Conservation (phyloP, 2,329 filamentous ascomycete species). For the Fusarium sp. region DNA sequence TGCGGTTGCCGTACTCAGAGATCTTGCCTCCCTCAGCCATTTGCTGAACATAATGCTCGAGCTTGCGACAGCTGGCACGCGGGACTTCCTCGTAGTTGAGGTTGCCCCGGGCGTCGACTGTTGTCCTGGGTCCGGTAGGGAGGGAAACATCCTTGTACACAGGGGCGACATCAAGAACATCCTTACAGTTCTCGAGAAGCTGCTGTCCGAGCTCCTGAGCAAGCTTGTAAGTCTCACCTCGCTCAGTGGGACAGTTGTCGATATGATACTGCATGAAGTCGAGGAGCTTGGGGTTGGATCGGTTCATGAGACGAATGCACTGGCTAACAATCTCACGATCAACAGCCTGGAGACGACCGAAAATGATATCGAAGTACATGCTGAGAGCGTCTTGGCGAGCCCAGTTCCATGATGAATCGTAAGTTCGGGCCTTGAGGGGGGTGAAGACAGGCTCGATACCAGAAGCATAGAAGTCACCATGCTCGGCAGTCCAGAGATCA, state of each 20-base stretch:
- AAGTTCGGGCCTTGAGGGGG: constrained; percentile 90
- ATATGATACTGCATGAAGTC: constrained; percentile 99
- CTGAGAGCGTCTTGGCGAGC: constrained; percentile 94
- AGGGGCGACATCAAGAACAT: constrained; percentile 83
- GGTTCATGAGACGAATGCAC: constrained; percentile 99
- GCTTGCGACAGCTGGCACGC: constrained; percentile 88
- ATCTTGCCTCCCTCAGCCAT: constrained; percentile 99
- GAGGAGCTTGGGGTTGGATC: constrained; percentile 92
- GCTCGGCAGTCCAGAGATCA: constrained; percentile 93
- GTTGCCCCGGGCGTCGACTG: constrained; percentile 91
- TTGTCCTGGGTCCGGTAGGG: constrained; percentile 91
- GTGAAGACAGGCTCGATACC: constrained; percentile 97
- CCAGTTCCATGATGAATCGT: constrained; percentile 99
- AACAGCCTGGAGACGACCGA: constrained; percentile 89
- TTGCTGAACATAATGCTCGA: constrained; percentile 97
- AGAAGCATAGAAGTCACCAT: constrained; percentile 94
- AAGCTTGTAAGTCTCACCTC: constrained; percentile 97
- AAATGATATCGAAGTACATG: constrained; percentile 99
- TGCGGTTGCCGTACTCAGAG: constrained; percentile 97
- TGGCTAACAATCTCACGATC: constrained; percentile 98
- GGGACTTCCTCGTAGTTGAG: constrained; percentile 91
- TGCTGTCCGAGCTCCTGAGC: constrained; percentile 93
- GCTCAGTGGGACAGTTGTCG: constrained; percentile 96
- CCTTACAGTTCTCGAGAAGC: constrained; percentile 97
- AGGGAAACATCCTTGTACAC: constrained; percentile 96